These are phyloP conservation scores for Russula sp. DNA, from an alignment of 768 basidiomycete genomes.

Conservation along the genomic window DNA sequence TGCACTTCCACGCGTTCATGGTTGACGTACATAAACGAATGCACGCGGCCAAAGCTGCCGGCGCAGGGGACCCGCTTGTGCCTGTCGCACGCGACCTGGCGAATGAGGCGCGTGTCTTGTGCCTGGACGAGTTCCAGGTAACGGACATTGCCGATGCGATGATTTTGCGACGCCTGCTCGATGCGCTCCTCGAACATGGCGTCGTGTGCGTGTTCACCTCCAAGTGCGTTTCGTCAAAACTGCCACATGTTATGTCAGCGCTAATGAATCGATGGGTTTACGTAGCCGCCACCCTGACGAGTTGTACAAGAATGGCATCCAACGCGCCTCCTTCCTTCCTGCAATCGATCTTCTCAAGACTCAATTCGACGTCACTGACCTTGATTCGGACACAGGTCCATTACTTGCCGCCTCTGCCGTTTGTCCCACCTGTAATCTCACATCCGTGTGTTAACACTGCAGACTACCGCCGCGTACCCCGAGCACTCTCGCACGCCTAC, in stretches of 20 bases:
- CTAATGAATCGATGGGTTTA: background rate
- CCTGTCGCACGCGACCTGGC: constrained; percentile 90
- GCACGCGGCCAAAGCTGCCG: constrained; percentile 68
- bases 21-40: constrained; percentile 94
- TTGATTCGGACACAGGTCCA: constrained; percentile 91
- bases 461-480: constrained; percentile 95
- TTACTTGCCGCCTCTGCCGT: background rate
- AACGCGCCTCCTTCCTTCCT: constrained; percentile 89
- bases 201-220: constrained; percentile 96
- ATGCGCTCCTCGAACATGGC: constrained; percentile 79
- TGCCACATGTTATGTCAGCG: background rate
- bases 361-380: constrained; percentile 80
- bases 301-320: constrained; percentile 97
- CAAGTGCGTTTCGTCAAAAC: constrained; percentile 56
- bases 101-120: constrained; percentile 76
- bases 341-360: constrained; percentile 90
- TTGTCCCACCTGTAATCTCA: background rate
- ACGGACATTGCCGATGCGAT: constrained; percentile 98
- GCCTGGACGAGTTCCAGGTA: constrained; percentile 98
- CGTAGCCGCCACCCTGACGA: constrained; percentile 93
- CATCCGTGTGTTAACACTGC: constrained; percentile 1
- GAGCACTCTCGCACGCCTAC: constrained; percentile 91
- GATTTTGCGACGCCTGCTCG: constrained; percentile 88
- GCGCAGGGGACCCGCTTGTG: constrained; percentile 74
- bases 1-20: constrained; percentile 99